Percentiles rank a stretch among this genome's conserved stretches.
These are phyloP conservation scores for Aureobasidium sp. DNA, from an alignment of 2,329 filamentous ascomycete species.

Conservation along the genomic window DNA sequence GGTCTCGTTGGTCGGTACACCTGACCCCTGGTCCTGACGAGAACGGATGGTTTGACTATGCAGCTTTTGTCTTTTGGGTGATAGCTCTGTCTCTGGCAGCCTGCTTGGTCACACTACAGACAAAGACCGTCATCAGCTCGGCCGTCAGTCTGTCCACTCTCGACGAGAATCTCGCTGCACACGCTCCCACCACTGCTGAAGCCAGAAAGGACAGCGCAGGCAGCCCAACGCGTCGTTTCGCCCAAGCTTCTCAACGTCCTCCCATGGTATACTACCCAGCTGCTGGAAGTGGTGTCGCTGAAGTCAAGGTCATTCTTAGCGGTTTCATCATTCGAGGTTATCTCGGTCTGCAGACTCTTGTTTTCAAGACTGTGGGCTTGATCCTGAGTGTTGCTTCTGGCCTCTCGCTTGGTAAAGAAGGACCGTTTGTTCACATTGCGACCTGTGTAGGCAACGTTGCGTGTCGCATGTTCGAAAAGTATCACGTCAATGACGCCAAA, in stretches of 20 bases:
- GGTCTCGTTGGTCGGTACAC: slow-evolving; percentile 55
- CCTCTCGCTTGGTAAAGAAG: slow-evolving; percentile 87
- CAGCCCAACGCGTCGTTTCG: slow-evolving; percentile 33
- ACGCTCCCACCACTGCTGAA: slow-evolving; percentile 34
- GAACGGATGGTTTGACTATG: slow-evolving; percentile 62
- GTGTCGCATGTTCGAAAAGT: slow-evolving; percentile 89
- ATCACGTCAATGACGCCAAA: slow-evolving; percentile 89
- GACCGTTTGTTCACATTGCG: slow-evolving; percentile 95
- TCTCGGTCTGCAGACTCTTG: slow-evolving; percentile 74
- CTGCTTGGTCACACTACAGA: slow-evolving; percentile 73
- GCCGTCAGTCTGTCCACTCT: slow-evolving; percentile 77
- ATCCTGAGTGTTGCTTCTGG: slow-evolving; percentile 87
- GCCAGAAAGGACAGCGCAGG: slow-evolving; percentile 28
- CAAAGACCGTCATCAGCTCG: slow-evolving; percentile 90
- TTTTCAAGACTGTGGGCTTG: slow-evolving; percentile 75
- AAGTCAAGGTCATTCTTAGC: slow-evolving; percentile 95
- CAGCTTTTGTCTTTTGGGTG: slow-evolving; percentile 64
- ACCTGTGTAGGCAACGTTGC: slow-evolving; percentile 92
- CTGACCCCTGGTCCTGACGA: slow-evolving; percentile 42
- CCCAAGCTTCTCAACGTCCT: slow-evolving; percentile 36
- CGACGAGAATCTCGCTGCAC: slow-evolving; percentile 76
- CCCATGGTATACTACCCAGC: slow-evolving; percentile 94
- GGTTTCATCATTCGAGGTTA: slow-evolving; percentile 96
- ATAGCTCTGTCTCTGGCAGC: slow-evolving; percentile 60
- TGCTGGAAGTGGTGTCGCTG: slow-evolving; percentile 89